These are phyloP conservation scores for Sphagnurus paluster DNA, from an alignment of 1,284 basidiomycete genomes.

Conservation along the genomic window DNA sequence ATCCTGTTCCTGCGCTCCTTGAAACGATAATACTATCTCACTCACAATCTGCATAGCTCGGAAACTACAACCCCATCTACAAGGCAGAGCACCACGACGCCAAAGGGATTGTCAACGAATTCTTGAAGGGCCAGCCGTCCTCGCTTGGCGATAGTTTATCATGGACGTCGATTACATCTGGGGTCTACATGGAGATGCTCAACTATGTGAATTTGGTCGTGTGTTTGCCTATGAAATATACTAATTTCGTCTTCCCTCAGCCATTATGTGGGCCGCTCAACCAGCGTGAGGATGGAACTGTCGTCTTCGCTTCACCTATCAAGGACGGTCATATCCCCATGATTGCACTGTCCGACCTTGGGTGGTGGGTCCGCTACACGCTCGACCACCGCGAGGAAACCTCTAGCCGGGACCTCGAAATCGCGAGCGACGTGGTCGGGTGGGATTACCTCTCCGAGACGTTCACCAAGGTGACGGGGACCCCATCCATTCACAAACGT, in stretches of 20 bases:
- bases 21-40: not conserved
- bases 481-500: slow-evolving; percentile 37
- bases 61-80: slow-evolving; percentile 35
- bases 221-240: not conserved
- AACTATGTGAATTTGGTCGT: slow-evolving; percentile 26
- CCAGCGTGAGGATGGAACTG: slow-evolving; percentile 40
- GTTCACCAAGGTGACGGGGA: slow-evolving; percentile 46
- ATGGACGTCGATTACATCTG: slow-evolving; percentile 43
- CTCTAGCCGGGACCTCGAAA: slow-evolving; percentile 39
- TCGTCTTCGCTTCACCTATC: slow-evolving; percentile 42
- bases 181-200: slow-evolving; percentile 48
- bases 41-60: slow-evolving; percentile 23
- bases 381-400: slow-evolving; percentile 43
- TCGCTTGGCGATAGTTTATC: slow-evolving; percentile 36
- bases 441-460: slow-evolving; percentile 42
- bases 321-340: slow-evolving; percentile 41
- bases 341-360: slow-evolving; percentile 47
- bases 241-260: slow-evolving; percentile 21
- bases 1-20: slow-evolving; percentile 3
- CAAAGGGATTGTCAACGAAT: slow-evolving; percentile 47
- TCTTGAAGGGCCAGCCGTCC: slow-evolving; percentile 41
- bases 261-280: slow-evolving; percentile 39
- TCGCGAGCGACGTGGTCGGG: slow-evolving; percentile 43
- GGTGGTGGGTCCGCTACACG: slow-evolving; percentile 47
- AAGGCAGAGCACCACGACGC: slow-evolving; percentile 41